Evolutionary conservation across 2,329 filamentous ascomycete species (phyloP).

Genomic region (Aureobasidium sp.): DNA sequence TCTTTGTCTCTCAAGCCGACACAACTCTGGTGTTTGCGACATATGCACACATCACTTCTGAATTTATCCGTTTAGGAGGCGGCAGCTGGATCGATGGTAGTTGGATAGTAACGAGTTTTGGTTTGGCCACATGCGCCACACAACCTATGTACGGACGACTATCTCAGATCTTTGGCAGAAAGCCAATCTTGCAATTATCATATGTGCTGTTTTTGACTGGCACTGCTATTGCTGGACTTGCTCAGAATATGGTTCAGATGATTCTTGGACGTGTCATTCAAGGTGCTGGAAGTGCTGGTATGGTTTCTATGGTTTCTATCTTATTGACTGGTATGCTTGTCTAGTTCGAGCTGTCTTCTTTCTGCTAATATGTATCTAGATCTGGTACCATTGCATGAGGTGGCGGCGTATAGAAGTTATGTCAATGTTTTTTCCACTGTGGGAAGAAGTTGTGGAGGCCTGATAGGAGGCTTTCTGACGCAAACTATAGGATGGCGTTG

Average conservation of each 20-base stretch:
- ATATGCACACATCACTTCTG: conserved; percentile 47
- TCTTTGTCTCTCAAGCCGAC: conserved; percentile 61
- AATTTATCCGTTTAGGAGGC: conserved; percentile 36
- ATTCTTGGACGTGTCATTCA: conserved; percentile 36
- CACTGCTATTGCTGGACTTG: conserved; percentile 34
- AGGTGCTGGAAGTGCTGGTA: conserved; percentile 40
- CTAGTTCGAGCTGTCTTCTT: neutral
- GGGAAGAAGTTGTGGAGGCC: conserved; percentile 45
- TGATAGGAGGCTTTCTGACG: conserved; percentile 53
- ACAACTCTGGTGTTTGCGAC: conserved; percentile 59
- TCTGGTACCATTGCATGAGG: conserved; percentile 41
- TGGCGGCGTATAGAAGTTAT: conserved; percentile 44
- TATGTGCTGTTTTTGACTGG: conserved; percentile 38
- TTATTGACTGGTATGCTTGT: conserved; percentile 31
- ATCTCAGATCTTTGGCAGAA: conserved; percentile 40
- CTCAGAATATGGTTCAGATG: conserved; percentile 32
- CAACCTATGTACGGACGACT: conserved; percentile 40
- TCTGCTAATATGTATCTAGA: conserved; percentile 13
- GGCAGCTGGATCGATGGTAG: conserved; percentile 31
- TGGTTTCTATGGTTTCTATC: conserved; percentile 39
- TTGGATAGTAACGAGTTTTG: conserved; percentile 36
- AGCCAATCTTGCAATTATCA: conserved; percentile 32
- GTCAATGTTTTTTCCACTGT: conserved; percentile 46
- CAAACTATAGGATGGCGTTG: conserved; percentile 61
- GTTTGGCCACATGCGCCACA: conserved; percentile 35